These are phyloP conservation scores for Hyphopichia pseudoburtonii DNA, from an alignment of 1,139 yeast genomes.

Conservation along the genomic window DNA sequence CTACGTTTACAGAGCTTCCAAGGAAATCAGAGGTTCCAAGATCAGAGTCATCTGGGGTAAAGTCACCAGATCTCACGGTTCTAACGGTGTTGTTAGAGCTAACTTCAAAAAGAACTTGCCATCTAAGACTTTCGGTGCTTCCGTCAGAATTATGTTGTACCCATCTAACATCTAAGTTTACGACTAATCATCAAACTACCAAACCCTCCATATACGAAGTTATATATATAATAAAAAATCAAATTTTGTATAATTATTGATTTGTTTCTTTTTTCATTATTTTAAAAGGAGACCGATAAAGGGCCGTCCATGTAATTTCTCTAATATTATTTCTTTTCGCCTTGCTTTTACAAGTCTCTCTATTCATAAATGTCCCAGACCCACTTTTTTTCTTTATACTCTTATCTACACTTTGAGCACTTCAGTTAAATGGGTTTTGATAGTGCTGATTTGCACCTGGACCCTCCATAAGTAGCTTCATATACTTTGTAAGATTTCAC, in stretches of 20 bases:
- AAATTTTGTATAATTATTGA: constrained; percentile 1
- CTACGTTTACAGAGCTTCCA: constrained; percentile 97
- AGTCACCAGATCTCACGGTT: constrained; percentile 98
- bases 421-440: no score
- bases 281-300: no score
- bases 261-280: no score
- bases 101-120: constrained; percentile 99
- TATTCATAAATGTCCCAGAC: no score
- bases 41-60: constrained; percentile 99
- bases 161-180: constrained; percentile 97
- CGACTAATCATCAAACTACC: constrained; percentile 5
- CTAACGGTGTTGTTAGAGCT: constrained; percentile 98
- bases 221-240: constrained; percentile 3
- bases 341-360: no score
- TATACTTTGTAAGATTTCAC: no score
- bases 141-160: constrained; percentile 99
- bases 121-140: constrained; percentile 99
- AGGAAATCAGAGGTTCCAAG: constrained; percentile 98
- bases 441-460: no score
- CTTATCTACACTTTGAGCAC: no score
- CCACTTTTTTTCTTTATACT: no score
- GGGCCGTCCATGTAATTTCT: no score
- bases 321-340: no score
- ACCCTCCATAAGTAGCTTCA: no score
- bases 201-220: constrained; percentile 1